Percentiles rank a stretch among this genome's conserved stretches.
Evolutionary conservation across 768 basidiomycete species (phyloP).

Genomic region (Hygrophorus russula): DNA sequence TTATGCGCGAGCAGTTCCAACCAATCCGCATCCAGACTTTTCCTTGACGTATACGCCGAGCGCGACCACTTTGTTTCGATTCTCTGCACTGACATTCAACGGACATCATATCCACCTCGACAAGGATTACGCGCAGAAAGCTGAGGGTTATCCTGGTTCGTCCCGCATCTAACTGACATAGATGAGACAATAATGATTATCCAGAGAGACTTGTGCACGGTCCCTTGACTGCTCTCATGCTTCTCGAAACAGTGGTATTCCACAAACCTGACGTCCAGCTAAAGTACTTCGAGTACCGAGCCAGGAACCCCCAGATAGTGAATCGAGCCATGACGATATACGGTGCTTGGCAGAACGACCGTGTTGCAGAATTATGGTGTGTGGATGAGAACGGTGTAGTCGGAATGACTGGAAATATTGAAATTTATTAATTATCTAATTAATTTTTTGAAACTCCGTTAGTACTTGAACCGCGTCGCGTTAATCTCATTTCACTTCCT

Average conservation of each 20-base stretch:
- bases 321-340: constrained; percentile 24
- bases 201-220: constrained; percentile 79
- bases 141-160: constrained; percentile 66
- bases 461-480: too few species aligned
- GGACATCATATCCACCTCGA: constrained; percentile 80
- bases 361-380: constrained; percentile 27
- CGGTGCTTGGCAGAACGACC: constrained; percentile 20
- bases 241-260: constrained; percentile 50
- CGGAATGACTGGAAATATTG: constrained; percentile 14
- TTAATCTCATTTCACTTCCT: too few species aligned
- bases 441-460: too few species aligned
- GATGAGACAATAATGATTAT: not conserved
- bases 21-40: too few species aligned
- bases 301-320: constrained; percentile 40
- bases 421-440: not conserved
- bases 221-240: constrained; percentile 69
- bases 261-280: constrained; percentile 37
- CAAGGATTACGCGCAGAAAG: constrained; percentile 51
- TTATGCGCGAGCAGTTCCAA: too few species aligned
- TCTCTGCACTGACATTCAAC: constrained; percentile 81
- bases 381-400: constrained; percentile 19
- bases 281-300: constrained; percentile 47
- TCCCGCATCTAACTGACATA: not conserved
- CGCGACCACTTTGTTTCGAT: constrained; percentile 69
- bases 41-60: constrained; percentile 58